Base-by-base conservation (phyloP, 495 filamentous ascomycete genomes). In the Chaetomium tenue region DNA sequence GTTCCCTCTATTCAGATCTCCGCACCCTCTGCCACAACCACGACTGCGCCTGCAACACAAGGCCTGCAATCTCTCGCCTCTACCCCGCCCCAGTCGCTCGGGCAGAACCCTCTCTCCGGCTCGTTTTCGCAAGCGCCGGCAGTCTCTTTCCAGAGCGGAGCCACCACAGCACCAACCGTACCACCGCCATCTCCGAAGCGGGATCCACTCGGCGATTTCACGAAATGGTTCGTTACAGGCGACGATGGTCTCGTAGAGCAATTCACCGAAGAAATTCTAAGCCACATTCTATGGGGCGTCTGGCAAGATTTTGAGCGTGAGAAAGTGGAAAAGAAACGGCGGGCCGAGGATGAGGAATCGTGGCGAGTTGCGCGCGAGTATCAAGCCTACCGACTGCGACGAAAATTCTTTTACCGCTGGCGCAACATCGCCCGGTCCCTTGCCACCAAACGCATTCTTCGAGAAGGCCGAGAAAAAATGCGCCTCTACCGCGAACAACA, bases 361-460 rank as follows among this genome's bases (percentile, higher is more conserved):
- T 76, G 73, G 72, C 63, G 71, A 4, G 61, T 75, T 46, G 78
- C 79, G 30, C 70, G 76, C 25, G 58, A 76, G 15, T 79, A 76
- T 66, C 73, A 77, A 64, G 66, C 60, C 16, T 74, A 79, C 47
- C 78, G 72, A 15, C 70, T 85, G 30, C 64, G 67, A 15, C 72
- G 78, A 33, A 83, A 80, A 53, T 85, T 74, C 68, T 79, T 80
- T 33, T 78, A 79, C 54, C 66, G 71, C 13, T 85, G 83, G 83
- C 75, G 77, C 54, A 66, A 80, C 28, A 69, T 64, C 26, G 78
- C 78, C 13, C 69, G 78, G 3, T 50, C 57, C 1, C 69, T 66
- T 9, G 67, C 69, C 28, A 68, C 66, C 26, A 71, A 68, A 23
- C 69, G 71, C 15, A 76, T 79, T 52, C 77, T 78, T 8, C 73